Percentiles rank a stretch among this genome's conserved stretches.
Conservation (phyloP, 257 asterid species). For the Coffea eugenioides region DNA sequence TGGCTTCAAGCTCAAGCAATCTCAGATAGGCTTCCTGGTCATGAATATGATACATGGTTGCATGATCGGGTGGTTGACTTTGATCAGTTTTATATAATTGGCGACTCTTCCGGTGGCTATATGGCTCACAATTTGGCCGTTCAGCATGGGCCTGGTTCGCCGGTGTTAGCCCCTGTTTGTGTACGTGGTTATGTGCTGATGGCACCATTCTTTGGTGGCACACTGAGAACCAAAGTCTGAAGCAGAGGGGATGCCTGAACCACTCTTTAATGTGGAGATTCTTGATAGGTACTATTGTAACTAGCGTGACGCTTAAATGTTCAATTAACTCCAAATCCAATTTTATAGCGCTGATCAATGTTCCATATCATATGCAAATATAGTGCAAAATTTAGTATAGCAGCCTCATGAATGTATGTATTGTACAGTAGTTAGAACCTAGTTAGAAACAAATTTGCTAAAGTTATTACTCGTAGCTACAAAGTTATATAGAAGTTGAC, state of each 20-base stretch:
- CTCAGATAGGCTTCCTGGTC: constrained; percentile 31
- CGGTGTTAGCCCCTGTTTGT: constrained; percentile 51
- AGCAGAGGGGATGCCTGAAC: constrained; percentile 52
- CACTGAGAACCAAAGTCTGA: constrained; percentile 66
- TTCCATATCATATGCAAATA: background rate
- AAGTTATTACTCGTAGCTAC: no score
- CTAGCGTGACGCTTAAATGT: no score
- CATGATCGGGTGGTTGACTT: constrained; percentile 34
- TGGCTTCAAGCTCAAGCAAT: constrained; percentile 62
- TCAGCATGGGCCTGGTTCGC: constrained; percentile 57
- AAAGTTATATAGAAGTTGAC: no score
- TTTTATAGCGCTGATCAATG: background rate
- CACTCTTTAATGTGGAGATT: constrained; percentile 44
- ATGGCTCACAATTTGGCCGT: constrained; percentile 85
- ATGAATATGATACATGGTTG: constrained; percentile 36
- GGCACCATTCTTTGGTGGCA: constrained; percentile 92
- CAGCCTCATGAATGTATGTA: no score
- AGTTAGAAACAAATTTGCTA: no score
- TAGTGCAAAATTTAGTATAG: background rate
- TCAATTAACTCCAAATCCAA: no score
- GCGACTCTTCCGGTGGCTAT: constrained; percentile 96
- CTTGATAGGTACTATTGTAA: constrained; percentile 64
- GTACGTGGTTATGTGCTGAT: constrained; percentile 74
- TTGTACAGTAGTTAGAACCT: no score
- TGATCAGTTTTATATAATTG: constrained; percentile 46